Evolutionary conservation across 192 early-diverging fungal genomes (phyloP), one percentile per base, ranked within the genome.

Genomic region (Entomortierella parvispora): DNA sequence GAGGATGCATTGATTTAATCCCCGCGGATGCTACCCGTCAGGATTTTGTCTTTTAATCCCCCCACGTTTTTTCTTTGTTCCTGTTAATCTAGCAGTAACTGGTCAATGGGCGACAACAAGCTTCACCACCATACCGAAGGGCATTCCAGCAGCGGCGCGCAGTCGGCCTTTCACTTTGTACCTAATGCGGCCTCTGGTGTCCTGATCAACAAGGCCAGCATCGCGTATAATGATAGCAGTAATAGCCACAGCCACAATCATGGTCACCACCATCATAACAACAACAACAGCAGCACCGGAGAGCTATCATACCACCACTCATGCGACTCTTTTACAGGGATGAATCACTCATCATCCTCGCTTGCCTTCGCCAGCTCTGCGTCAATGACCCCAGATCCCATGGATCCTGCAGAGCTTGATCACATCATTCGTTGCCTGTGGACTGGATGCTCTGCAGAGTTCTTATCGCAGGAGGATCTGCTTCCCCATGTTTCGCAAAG

Each of bases 401-500:
- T 77, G 60, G 60, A 68, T 28, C 65, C 62, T 10, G 74, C 48
- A 12, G 65, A 77, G 45, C 58, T 77, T 25, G 74, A 77, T 48
- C 65, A 77, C n/a, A 77, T 77, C 44, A 77, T 77, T 45, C 62
- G 65, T 1, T 87, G 86, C 43, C 69, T 85, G 8, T 87, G 86
- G 86, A 60, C 75, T 2, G 74, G 81, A 17, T 87, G 86, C 56
- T 61, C 81, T 1, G 86, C 86, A 0, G 80, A 69, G 18, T 87
- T 87, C 48, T 57, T 61, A 25, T 84, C 82, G 2, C 68, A 82
- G 18, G 86, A 85, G 48, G 84, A 87, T 22, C 42, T 87, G 2
- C 70, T 85, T 28, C 84, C 82, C 3, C 86, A 87, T 56, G 63
- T 87, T n/a, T 84, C 76, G 22, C 82, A 85, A 42, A 52, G 71